These are phyloP conservation scores for Thuja plicata DNA, from an alignment of 83 land plant species.

Conservation along the genomic window DNA sequence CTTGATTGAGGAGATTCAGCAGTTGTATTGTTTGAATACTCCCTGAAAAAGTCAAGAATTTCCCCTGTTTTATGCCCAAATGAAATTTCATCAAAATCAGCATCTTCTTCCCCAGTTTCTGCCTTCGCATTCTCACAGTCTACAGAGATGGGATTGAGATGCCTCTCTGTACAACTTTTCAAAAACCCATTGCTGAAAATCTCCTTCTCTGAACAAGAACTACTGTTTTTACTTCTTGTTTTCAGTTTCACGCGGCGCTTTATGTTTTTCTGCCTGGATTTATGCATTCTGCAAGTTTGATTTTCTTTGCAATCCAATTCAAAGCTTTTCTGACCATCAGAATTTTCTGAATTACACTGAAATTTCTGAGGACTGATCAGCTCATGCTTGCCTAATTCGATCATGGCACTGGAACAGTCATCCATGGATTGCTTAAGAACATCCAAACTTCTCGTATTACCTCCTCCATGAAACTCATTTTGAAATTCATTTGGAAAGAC, in stretches of 20 bases:
- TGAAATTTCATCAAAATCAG: not conserved
- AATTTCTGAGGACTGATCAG: not conserved
- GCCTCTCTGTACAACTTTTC: not conserved
- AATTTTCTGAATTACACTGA: not conserved
- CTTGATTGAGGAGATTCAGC: not conserved
- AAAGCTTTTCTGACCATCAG: not conserved
- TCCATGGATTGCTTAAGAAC: not conserved
- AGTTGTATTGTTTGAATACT: not conserved
- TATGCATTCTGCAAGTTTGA: not conserved
- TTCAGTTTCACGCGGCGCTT: not conserved
- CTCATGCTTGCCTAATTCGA: not conserved
- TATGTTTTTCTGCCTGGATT: not conserved
- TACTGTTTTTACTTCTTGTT: not conserved
- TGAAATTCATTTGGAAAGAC: too few relatives aligned
- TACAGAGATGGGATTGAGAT: not conserved
- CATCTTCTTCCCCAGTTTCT: not conserved
- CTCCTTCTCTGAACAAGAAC: not conserved
- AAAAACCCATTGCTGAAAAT: not conserved
- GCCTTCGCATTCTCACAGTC: not conserved
- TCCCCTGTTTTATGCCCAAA: not conserved
- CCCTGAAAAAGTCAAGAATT: not conserved
- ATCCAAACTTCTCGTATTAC: too few relatives aligned
- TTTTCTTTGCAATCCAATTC: not conserved
- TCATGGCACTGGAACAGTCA: not conserved
- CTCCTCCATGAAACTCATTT: too few relatives aligned